Percentiles rank a stretch among this genome's conserved stretches.
Conservation (phyloP, 2,329 filamentous ascomycete genomes). For the Aspergillus viridinutans region DNA sequence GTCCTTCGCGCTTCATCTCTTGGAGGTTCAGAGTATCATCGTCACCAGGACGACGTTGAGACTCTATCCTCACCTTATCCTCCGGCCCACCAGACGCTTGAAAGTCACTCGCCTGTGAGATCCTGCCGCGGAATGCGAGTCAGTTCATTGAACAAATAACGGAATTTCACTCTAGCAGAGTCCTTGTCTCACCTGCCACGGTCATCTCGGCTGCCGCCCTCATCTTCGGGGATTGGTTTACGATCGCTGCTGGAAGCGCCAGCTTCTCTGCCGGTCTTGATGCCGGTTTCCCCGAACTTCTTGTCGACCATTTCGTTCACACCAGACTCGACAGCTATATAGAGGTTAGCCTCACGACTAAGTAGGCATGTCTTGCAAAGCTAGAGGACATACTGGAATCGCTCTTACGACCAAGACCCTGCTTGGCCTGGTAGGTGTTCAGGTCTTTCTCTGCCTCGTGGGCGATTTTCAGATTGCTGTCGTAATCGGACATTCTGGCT, state of each 20-base stretch:
- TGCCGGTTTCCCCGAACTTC: conserved; percentile 34
- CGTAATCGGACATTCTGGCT: conserved; percentile 20
- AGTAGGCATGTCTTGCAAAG: not conserved
- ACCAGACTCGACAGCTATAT: conserved; percentile 37
- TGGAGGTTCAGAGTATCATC: conserved; percentile 24
- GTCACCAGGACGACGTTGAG: conserved; percentile 24
- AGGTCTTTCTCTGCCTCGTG: conserved; percentile 37
- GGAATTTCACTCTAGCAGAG: not conserved
- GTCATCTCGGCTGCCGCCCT: conserved; percentile 38
- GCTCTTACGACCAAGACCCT: conserved; percentile 35
- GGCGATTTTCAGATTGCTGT: conserved; percentile 26
- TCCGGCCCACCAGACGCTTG: conserved; percentile 34
- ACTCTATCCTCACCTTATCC: conserved; percentile 27
- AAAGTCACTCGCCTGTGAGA: conserved; percentile 35
- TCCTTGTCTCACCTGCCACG: conserved; percentile 29
- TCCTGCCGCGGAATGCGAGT: conserved; percentile 16
- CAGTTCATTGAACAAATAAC: not conserved
- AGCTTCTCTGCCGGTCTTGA: conserved; percentile 36
- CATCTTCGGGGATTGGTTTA: conserved; percentile 38
- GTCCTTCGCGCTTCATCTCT: conserved; percentile 19
- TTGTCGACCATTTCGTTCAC: conserved; percentile 37
- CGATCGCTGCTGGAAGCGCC: conserved; percentile 34
- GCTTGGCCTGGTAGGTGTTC: conserved; percentile 38
- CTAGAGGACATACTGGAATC: conserved; percentile 32
- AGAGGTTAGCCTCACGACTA: not conserved